phyloP scores from a whole-genome alignment of 371 early-diverging fungal genomes.

The Haplosporangium sp. region DNA sequence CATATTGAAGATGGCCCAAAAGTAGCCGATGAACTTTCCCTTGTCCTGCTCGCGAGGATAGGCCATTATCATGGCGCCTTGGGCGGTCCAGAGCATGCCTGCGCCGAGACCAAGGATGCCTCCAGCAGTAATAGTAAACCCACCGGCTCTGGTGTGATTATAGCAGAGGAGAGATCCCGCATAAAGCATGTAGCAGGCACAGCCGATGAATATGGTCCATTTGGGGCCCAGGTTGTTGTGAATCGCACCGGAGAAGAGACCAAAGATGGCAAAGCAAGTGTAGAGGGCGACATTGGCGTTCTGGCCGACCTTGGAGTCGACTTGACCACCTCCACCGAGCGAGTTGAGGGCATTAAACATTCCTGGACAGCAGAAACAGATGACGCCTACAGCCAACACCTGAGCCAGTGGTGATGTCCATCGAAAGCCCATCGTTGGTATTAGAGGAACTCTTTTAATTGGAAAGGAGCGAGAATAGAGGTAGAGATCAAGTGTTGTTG shows the following conservation, averaged over 20 bases:
- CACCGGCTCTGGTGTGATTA: slow-evolving; percentile 57
- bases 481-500: not conserved
- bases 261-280: slow-evolving; percentile 76
- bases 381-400: slow-evolving; percentile 75
- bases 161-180: slow-evolving; percentile 66
- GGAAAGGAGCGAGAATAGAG: not conserved
- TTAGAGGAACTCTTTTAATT: not conserved
- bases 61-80: slow-evolving; percentile 85
- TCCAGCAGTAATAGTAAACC: slow-evolving; percentile 69
- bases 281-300: slow-evolving; percentile 83
- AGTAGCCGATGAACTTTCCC: slow-evolving; percentile 81
- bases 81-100: slow-evolving; percentile 76
- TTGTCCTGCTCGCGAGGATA: slow-evolving; percentile 83
- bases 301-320: slow-evolving; percentile 71
- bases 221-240: slow-evolving; percentile 70
- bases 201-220: slow-evolving; percentile 64
- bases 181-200: slow-evolving; percentile 65
- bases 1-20: slow-evolving; percentile 86
- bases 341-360: slow-evolving; percentile 88
- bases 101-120: slow-evolving; percentile 75
- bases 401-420: slow-evolving; percentile 74
- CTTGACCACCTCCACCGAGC: slow-evolving; percentile 78
- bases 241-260: slow-evolving; percentile 72
- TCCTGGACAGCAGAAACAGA: slow-evolving; percentile 83
- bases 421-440: slow-evolving; percentile 58